phyloP scores from a whole-genome alignment of 805 yeast genomes.

The Yamadazyma ubonensis region DNA sequence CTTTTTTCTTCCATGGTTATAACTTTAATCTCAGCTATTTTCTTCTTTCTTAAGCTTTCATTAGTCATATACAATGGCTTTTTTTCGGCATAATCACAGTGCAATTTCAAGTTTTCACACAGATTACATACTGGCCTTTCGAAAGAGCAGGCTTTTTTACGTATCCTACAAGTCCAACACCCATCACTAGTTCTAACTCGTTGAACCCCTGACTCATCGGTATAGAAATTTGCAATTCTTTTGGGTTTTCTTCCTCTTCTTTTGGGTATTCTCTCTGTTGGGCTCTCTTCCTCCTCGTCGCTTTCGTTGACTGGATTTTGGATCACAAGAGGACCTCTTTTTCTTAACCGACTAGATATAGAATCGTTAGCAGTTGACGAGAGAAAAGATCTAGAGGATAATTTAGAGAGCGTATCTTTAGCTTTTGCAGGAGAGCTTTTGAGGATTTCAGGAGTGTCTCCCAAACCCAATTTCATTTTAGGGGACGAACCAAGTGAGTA shows the following conservation, averaged over 20 bases:
- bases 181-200: conserved; percentile 31
- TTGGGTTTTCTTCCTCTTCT: not conserved
- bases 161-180: conserved; percentile 76
- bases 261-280: not conserved
- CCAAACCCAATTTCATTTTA: not conserved
- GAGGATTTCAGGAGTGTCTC: not conserved
- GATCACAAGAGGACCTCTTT: too few relatives aligned
- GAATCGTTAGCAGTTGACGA: not conserved
- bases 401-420: not conserved
- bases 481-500: conserved; percentile 1
- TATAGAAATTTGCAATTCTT: not conserved
- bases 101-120: conserved; percentile 54
- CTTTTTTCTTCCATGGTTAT: not conserved
- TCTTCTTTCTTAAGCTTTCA: conserved; percentile 32
- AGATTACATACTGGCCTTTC: conserved; percentile 59
- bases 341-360: not conserved
- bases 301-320: too few relatives aligned
- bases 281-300: too few relatives aligned
- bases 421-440: conserved; percentile 1
- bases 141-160: conserved; percentile 73
- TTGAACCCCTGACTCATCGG: not conserved
- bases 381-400: not conserved
- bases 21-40: conserved; percentile 17
- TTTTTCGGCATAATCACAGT: conserved; percentile 42
- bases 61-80: conserved; percentile 41